A percentile compares a stretch with the other conserved stretches of the same genome.
Evolutionary conservation across 2,329 filamentous ascomycete genomes (phyloP).

Genomic region (Dothidotthia symphoricarpi): DNA sequence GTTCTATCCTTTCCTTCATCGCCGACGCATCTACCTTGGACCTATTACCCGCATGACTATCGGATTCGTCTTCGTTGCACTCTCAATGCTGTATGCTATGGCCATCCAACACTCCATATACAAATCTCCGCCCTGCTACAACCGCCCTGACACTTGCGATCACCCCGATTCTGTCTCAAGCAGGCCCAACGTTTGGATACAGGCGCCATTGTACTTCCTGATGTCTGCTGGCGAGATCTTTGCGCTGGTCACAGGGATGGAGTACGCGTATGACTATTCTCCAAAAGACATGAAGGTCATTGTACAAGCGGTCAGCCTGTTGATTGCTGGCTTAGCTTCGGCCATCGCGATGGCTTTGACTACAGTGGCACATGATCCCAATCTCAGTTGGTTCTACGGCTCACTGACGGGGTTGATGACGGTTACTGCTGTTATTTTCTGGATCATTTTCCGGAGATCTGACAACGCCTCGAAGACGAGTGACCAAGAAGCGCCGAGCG

Average conservation of each 20-base stretch:
- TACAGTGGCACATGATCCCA: constrained; percentile 31
- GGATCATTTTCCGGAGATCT: constrained; percentile 23
- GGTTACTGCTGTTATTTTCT: constrained; percentile 25
- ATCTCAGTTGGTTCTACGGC: constrained; percentile 30
- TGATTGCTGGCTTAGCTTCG: constrained; percentile 35
- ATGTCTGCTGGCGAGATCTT: constrained; percentile 47
- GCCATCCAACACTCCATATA: constrained; percentile 37
- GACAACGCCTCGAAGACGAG: constrained; percentile 6
- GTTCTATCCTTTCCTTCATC: constrained; percentile 32
- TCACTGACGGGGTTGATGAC: constrained; percentile 24
- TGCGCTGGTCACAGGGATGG: constrained; percentile 43
- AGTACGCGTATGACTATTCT: constrained; percentile 47
- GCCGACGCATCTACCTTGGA: constrained; percentile 25
- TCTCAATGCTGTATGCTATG: constrained; percentile 33
- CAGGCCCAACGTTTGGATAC: constrained; percentile 42
- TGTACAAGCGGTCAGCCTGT: constrained; percentile 38
- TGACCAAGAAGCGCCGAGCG: background rate
- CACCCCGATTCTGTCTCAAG: constrained; percentile 21
- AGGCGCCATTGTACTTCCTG: constrained; percentile 43
- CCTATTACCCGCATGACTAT: constrained; percentile 33
- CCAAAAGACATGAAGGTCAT: constrained; percentile 45
- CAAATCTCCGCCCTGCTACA: constrained; percentile 26
- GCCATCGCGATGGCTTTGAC: constrained; percentile 33
- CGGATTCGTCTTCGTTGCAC: constrained; percentile 32
- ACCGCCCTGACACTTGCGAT: constrained; percentile 38